Evolutionary conservation across 768 basidiomycete species (phyloP).

Genomic region (Pisolithus orientalis): DNA sequence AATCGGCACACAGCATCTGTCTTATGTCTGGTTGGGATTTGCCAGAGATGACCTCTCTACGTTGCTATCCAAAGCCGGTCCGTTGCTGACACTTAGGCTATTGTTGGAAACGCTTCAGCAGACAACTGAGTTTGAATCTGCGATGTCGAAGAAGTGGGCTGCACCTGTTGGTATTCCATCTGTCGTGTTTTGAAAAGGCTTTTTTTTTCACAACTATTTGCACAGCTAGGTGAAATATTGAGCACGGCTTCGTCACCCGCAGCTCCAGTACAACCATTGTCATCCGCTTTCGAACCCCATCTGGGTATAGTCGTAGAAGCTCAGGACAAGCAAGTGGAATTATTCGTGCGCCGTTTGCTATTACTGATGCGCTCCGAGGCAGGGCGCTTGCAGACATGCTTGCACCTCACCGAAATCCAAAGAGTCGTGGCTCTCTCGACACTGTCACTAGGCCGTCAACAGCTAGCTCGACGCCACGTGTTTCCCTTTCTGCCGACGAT

Average conservation of each 20-base stretch:
- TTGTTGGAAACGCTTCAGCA: conserved; percentile 84
- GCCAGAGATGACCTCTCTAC: conserved; percentile 77
- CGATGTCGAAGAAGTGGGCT: conserved; percentile 77
- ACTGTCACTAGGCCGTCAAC: conserved; percentile 26
- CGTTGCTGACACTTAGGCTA: conserved; percentile 65
- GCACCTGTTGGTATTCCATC: conserved; percentile 45
- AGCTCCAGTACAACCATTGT: conserved; percentile 59
- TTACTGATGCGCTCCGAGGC: background rate
- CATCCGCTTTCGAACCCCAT: conserved; percentile 88
- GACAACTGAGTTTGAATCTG: conserved; percentile 81
- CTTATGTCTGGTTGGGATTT: background rate
- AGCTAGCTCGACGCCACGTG: conserved; percentile 26
- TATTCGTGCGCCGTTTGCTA: background rate
- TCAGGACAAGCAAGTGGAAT: conserved; percentile 78
- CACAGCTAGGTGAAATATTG: conserved; percentile 62
- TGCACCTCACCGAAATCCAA: conserved; percentile 62
- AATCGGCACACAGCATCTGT: background rate
- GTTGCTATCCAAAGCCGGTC: conserved; percentile 71
- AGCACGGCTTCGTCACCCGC: conserved; percentile 45
- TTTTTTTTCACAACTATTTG: conserved; percentile 1
- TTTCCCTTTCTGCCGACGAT: conserved; percentile 34
- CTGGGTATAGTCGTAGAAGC: conserved; percentile 93
- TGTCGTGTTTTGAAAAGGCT: conserved; percentile 5
- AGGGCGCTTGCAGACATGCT: conserved; percentile 92
- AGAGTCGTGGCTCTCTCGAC: conserved; percentile 66